Conservation (phyloP, 169 alveolate species). For the Perkinsus marinus region DNA sequence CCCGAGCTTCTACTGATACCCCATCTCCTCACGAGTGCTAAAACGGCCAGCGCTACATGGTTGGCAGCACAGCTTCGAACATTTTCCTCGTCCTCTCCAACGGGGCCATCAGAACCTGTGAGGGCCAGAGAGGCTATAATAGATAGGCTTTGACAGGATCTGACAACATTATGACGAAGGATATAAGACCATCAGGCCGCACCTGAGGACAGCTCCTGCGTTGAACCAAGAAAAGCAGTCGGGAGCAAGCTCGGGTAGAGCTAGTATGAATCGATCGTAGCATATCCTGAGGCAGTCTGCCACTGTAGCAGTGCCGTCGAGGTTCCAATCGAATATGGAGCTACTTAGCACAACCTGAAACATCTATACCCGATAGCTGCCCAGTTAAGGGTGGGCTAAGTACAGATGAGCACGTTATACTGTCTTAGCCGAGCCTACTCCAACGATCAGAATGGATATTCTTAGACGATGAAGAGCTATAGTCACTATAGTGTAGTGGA, state of each 20-base stretch:
- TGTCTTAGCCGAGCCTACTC: no score
- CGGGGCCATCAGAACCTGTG: not conserved
- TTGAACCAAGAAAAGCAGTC: not conserved
- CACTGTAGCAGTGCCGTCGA: not conserved
- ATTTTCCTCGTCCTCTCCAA: not conserved
- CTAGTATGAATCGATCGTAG: not conserved
- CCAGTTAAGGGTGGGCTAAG: no score
- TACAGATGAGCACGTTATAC: no score
- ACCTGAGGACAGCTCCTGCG: not conserved
- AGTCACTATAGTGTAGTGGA: no score
- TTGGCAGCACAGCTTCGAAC: not conserved
- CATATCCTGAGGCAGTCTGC: not conserved
- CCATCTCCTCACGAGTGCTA: not conserved
- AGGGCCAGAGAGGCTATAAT: not conserved
- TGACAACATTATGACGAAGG: not conserved
- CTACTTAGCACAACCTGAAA: not conserved
- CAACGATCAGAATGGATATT: no score
- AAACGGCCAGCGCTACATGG: not conserved
- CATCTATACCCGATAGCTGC: no score
- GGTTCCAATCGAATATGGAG: not conserved
- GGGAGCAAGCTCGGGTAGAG: not conserved
- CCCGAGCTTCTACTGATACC: not conserved
- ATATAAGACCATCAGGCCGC: not conserved
- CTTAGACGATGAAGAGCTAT: no score
- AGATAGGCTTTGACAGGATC: not conserved